Evolutionary conservation across 2,329 filamentous ascomycete genomes (phyloP).

Genomic region (Pseudopyricularia javanii): DNA sequence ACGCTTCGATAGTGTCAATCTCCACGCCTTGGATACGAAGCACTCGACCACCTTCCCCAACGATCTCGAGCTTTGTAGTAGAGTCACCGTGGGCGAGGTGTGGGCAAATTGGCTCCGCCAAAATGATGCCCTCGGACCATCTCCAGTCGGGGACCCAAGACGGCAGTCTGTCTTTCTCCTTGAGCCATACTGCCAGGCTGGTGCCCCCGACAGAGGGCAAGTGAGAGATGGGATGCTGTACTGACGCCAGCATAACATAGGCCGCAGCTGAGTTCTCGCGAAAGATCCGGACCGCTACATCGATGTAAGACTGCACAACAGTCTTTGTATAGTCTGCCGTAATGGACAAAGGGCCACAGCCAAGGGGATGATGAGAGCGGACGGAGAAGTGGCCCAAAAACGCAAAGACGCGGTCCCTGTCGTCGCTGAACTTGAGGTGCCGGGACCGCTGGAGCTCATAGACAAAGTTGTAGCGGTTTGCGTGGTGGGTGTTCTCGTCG

Average conservation of each 20-base stretch:
- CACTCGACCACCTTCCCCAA: slow-evolving; percentile 8
- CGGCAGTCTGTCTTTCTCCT: slow-evolving; percentile 11
- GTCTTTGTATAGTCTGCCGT: neutral
- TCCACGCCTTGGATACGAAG: slow-evolving; percentile 16
- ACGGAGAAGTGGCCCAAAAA: slow-evolving; percentile 4
- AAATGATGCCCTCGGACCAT: slow-evolving; percentile 16
- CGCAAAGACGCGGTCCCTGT: slow-evolving; percentile 3
- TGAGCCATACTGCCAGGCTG: neutral
- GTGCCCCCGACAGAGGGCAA: neutral
- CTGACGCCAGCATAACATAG: neutral
- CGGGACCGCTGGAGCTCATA: slow-evolving; percentile 4
- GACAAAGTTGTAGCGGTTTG: slow-evolving; percentile 4
- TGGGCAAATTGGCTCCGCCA: slow-evolving; percentile 17
- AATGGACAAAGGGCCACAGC: neutral
- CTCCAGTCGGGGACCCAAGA: slow-evolving; percentile 27
- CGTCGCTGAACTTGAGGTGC: slow-evolving; percentile 1
- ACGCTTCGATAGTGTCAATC: slow-evolving; percentile 12
- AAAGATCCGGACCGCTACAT: neutral
- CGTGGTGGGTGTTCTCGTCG: slow-evolving; percentile 2
- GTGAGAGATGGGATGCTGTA: neutral
- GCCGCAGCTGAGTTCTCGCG: neutral
- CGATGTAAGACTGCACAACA: neutral
- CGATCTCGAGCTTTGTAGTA: slow-evolving; percentile 14
- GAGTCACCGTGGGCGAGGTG: slow-evolving; percentile 17
- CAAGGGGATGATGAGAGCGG: neutral